Evolutionary conservation across 768 basidiomycete genomes (phyloP).

Genomic region (Myochromella boudieri): DNA sequence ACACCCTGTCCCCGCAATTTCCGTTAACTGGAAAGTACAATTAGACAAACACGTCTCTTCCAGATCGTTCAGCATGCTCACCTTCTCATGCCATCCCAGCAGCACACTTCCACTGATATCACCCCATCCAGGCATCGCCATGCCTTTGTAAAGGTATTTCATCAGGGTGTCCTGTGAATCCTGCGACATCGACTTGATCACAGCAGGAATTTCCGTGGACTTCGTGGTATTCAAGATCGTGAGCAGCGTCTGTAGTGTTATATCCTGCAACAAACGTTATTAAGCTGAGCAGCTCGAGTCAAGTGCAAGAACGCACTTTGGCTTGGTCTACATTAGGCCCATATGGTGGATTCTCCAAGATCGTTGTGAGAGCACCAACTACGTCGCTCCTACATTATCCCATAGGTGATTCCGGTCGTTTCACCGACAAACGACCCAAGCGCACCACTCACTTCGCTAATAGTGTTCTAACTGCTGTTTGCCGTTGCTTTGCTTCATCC

Average conservation of each 20-base stretch:
- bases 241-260: constrained; percentile 78
- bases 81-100: constrained; percentile 97
- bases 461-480: constrained; percentile 65
- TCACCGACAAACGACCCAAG: neutral
- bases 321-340: constrained; percentile 87
- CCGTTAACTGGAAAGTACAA: constrained; percentile 65
- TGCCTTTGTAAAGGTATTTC: constrained; percentile 99
- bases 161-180: constrained; percentile 88
- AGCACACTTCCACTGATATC: constrained; percentile 60
- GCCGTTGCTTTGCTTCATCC: constrained; percentile 66
- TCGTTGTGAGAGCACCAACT: constrained; percentile 64
- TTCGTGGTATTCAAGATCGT: constrained; percentile 95
- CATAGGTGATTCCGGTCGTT: neutral
- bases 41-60: neutral
- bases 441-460: constrained; percentile 64
- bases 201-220: constrained; percentile 76
- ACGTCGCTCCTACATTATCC: constrained; percentile 64
- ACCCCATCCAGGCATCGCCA: constrained; percentile 68
- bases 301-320: constrained; percentile 55
- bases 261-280: constrained; percentile 45
- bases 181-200: constrained; percentile 69
- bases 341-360: constrained; percentile 83
- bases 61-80: constrained; percentile 29
- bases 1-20: constrained; percentile 91
- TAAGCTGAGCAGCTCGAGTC: neutral